phyloP scores from a whole-genome alignment of 805 yeast genomes.

The Ogataea trehalophila region DNA sequence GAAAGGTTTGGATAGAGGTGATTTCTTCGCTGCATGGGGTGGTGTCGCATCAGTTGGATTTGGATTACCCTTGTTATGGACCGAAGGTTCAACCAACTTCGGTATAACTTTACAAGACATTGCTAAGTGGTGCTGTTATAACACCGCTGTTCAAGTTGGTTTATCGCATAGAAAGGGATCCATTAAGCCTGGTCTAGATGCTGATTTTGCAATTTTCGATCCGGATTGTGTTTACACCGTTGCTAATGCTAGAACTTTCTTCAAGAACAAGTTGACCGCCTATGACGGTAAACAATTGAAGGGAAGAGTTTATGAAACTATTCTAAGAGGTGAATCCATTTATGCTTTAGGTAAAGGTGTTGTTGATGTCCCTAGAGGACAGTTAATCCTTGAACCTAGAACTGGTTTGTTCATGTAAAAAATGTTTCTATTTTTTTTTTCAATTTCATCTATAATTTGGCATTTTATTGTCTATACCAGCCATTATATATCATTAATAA shows the following conservation, averaged over 20 bases:
- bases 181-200: slow-evolving; percentile 73
- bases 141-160: slow-evolving; percentile 86
- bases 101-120: slow-evolving; percentile 46
- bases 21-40: slow-evolving; percentile 93
- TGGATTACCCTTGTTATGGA: slow-evolving; percentile 77
- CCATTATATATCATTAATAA: neutral
- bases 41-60: slow-evolving; percentile 92
- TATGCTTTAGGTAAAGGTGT: slow-evolving; percentile 55
- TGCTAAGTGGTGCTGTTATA: slow-evolving; percentile 72
- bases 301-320: slow-evolving; percentile 77
- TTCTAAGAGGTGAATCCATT: slow-evolving; percentile 70
- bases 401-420: slow-evolving; percentile 3
- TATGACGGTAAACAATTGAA: slow-evolving; percentile 64
- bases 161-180: slow-evolving; percentile 66
- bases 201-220: slow-evolving; percentile 83
- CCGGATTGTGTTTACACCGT: slow-evolving; percentile 47
- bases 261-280: slow-evolving; percentile 86
- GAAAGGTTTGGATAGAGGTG: slow-evolving; percentile 77
- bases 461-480: neutral
- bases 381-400: slow-evolving; percentile 58
- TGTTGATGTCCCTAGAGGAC: slow-evolving; percentile 53
- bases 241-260: slow-evolving; percentile 52
- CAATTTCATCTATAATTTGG: neutral
- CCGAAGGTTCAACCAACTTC: slow-evolving; percentile 53
- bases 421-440: slow-evolving; percentile 1